These are phyloP conservation scores for Carex pumila DNA, from an alignment of 176 grass and related monocot species.

Conservation along the genomic window DNA sequence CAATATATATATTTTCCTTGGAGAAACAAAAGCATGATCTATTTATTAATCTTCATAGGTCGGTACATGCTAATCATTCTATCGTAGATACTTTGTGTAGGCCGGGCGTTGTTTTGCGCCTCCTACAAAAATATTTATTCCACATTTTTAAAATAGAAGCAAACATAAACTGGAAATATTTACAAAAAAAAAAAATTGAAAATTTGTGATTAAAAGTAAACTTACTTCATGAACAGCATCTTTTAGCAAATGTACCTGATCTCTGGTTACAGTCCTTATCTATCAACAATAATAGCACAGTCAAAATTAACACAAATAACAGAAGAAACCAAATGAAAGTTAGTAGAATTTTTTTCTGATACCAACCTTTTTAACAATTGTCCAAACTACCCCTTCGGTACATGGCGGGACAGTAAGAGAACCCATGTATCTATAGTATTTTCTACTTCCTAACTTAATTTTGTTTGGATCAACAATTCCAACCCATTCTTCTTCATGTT, in stretches of 20 bases:
- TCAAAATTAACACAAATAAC: not conserved
- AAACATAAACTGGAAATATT: too few relatives aligned
- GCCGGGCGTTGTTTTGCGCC: conserved; percentile 14
- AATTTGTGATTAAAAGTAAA: not conserved
- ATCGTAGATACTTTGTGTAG: conserved; percentile 13
- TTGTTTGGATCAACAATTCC: conserved; percentile 34
- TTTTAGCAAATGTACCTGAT: conserved; percentile 8
- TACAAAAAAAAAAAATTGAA: too few relatives aligned
- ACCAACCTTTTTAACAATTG: conserved; percentile 41
- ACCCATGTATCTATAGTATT: conserved; percentile 72
- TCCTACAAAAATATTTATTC: conserved; percentile 13
- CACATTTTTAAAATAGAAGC: too few relatives aligned
- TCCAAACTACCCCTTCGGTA: conserved; percentile 74
- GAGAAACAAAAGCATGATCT: not conserved
- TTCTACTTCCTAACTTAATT: conserved; percentile 14
- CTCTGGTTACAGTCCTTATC: not conserved
- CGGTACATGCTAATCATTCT: conserved; percentile 21
- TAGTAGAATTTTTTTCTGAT: not conserved
- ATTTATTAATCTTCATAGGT: not conserved
- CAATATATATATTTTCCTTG: not conserved
- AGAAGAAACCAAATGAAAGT: not conserved
- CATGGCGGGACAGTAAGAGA: conserved; percentile 72
- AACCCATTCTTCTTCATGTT: conserved; percentile 25
- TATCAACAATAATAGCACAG: not conserved
- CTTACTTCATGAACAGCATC: conserved; percentile 19